Conservation (phyloP, 495 filamentous ascomycete genomes). For the Massariosphaeria phaeospora region DNA sequence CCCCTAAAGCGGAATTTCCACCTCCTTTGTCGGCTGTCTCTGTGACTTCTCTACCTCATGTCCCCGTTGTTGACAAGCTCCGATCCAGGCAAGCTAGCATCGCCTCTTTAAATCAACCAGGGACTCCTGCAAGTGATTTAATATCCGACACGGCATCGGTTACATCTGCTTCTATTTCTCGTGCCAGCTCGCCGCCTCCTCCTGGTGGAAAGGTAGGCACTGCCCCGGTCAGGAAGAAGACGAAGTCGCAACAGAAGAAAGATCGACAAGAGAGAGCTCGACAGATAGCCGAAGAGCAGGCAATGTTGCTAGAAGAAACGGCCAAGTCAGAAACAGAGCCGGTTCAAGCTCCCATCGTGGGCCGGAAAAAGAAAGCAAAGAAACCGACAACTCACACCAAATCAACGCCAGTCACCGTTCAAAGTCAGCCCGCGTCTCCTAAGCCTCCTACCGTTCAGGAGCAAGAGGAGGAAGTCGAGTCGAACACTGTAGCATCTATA, state of each 20-base stretch:
- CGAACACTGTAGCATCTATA: constrained; percentile 5
- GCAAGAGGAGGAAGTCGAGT: constrained; percentile 41
- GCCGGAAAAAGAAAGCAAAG: constrained; percentile 87
- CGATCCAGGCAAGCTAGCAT: constrained; percentile 58
- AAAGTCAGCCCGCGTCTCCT: constrained; percentile 44
- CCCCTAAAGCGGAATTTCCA: constrained; percentile 62
- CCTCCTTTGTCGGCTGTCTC: constrained; percentile 41
- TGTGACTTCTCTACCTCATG: constrained; percentile 33
- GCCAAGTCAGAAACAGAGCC: constrained; percentile 53
- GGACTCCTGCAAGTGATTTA: constrained; percentile 69
- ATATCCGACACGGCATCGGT: constrained; percentile 73
- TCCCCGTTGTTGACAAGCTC: constrained; percentile 39
- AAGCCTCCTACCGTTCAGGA: constrained; percentile 36
- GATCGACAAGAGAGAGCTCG: constrained; percentile 63
- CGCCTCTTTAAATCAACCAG: constrained; percentile 60
- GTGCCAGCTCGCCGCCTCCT: constrained; percentile 73
- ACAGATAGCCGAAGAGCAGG: constrained; percentile 58
- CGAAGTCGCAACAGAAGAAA: constrained; percentile 88
- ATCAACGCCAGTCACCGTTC: constrained; percentile 43
- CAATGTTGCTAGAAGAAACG: constrained; percentile 53
- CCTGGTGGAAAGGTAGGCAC: constrained; percentile 59
- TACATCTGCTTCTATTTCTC: constrained; percentile 74
- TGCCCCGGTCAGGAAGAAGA: constrained; percentile 70
- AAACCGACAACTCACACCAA: constrained; percentile 50
- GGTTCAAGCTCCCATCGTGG: constrained; percentile 75